Evolutionary conservation across 352 stramenopile species (phyloP).

Genomic region (Phytophthora quininea): DNA sequence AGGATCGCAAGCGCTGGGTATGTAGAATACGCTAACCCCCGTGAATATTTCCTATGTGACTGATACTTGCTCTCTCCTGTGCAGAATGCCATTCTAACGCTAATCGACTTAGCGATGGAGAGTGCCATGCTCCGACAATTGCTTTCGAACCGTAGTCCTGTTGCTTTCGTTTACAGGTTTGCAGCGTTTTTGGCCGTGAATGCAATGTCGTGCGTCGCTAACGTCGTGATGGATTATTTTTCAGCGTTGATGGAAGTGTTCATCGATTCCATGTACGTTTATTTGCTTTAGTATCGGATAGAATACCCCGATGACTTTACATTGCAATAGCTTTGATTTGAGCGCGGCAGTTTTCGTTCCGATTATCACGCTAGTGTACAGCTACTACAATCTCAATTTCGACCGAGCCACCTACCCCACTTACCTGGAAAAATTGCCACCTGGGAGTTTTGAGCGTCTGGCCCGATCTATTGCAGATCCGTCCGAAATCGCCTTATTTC

Average conservation of each 20-base stretch:
- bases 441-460: slow-evolving; percentile 37
- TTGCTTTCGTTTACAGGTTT: slow-evolving; percentile 26
- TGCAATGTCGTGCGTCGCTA: slow-evolving; percentile 26
- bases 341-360: slow-evolving; percentile 34
- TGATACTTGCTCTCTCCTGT: no score
- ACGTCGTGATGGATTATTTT: slow-evolving; percentile 21
- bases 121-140: slow-evolving; percentile 25
- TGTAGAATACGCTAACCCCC: slow-evolving; percentile 8
- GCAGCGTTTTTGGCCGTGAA: slow-evolving; percentile 29
- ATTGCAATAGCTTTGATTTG: slow-evolving; percentile 34
- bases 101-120: slow-evolving; percentile 36
- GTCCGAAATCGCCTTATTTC: slow-evolving; percentile 37
- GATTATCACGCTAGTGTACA: slow-evolving; percentile 34
- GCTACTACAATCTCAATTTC: slow-evolving; percentile 42
- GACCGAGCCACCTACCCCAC: slow-evolving; percentile 29
- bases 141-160: slow-evolving; percentile 32
- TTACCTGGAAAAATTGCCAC: slow-evolving; percentile 21
- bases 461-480: slow-evolving; percentile 35
- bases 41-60: no score
- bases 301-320: no score
- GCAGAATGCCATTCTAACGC: slow-evolving; percentile 48
- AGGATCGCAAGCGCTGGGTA: slow-evolving; percentile 54
- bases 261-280: slow-evolving; percentile 38
- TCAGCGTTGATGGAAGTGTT: slow-evolving; percentile 39
- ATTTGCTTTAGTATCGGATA: not conserved